Evolutionary conservation across 148 eudicot species (phyloP), one percentile per base, ranked within the genome.

Genomic region (Amaranthus palmeri): DNA sequence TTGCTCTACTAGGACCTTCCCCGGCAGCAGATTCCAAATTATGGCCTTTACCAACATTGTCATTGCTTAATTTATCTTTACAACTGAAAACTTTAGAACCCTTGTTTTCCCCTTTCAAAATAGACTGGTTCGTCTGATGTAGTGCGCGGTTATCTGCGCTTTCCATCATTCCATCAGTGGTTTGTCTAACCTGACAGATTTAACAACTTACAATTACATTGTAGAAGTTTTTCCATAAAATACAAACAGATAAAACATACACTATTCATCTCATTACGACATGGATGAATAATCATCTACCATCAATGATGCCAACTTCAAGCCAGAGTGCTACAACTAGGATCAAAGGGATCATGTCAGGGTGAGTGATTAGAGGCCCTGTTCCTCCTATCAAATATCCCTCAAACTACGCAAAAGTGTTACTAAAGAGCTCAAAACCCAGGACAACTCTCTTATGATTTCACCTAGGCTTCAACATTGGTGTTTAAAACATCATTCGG

Each of bases 141-240:
- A 58, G 69, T 48, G 78, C 64, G 66, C 58, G 65, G 36, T 18
- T 68, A 56, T 74, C 61, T 62, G 76, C 76, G 69, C 41, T 52
- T 68, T 83, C 87, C 42, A 71, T 75, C 40, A 78, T 75, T 68
- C 76, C 67, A 40, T 74, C 73, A 70, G 72, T 15, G 8, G 60
- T 74, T 50, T 74, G 74, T 49, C 60, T 72, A 25, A 42, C 78
- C 84, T 81, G 72, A 61, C 56, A 63, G 46, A 46, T 43, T 69
- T 61, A 10, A 42, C 4, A 15, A 25, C 25, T 7, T 54, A 7
- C 6, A 49, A 51, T 15, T 49, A 65, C 11, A 74, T 36, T 57
- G 49, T 42, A 6, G 15, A 25, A 65, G 10, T 13, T 13, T 15
- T 44, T 25, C 1, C 36, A 25, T 25, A 25, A 25, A 25, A 43